phyloP scores from a whole-genome alignment of 2,329 filamentous ascomycete genomes.

The Xylaria sp. region DNA sequence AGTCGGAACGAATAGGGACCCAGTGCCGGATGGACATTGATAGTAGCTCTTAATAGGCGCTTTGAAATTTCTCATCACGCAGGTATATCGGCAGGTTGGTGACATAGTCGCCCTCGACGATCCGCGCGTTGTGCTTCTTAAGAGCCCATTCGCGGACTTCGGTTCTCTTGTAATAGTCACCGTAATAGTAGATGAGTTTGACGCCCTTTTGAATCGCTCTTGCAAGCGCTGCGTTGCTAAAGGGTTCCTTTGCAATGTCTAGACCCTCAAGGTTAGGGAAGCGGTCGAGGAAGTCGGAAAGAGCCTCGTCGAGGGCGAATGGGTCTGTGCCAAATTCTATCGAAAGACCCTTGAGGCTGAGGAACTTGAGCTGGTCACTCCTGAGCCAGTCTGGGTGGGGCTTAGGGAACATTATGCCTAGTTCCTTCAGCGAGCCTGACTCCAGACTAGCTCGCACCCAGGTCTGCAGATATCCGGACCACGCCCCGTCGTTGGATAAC shows the following conservation, averaged over 20 bases:
- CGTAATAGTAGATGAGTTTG: conserved; percentile 40
- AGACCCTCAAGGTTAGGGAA: conserved; percentile 46
- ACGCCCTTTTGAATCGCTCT: conserved; percentile 42
- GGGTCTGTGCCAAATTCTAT: conserved; percentile 55
- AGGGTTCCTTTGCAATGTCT: conserved; percentile 41
- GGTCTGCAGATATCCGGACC: conserved; percentile 20
- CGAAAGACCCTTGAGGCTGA: conserved; percentile 63
- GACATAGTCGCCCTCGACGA: conserved; percentile 36
- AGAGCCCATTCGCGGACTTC: conserved; percentile 43
- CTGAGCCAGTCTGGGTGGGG: conserved; percentile 40
- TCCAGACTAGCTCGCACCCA: conserved; percentile 41
- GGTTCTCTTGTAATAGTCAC: background rate
- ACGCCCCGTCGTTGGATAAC: background rate
- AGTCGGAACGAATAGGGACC: background rate
- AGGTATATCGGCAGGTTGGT: conserved; percentile 22
- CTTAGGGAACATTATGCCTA: conserved; percentile 38
- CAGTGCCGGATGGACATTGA: background rate
- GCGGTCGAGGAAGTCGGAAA: conserved; percentile 38
- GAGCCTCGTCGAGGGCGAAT: conserved; percentile 31
- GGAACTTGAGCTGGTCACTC: conserved; percentile 42
- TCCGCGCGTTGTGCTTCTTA: conserved; percentile 33
- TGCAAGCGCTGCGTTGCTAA: conserved; percentile 40
- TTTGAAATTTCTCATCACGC: conserved; percentile 1
- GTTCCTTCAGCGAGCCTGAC: conserved; percentile 41
- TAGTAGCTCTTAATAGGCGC: conserved; percentile 7